A percentile compares a stretch with the other conserved stretches of the same genome.
Conservation (phyloP, 345 rosid species). For the Geranium brycei region DNA sequence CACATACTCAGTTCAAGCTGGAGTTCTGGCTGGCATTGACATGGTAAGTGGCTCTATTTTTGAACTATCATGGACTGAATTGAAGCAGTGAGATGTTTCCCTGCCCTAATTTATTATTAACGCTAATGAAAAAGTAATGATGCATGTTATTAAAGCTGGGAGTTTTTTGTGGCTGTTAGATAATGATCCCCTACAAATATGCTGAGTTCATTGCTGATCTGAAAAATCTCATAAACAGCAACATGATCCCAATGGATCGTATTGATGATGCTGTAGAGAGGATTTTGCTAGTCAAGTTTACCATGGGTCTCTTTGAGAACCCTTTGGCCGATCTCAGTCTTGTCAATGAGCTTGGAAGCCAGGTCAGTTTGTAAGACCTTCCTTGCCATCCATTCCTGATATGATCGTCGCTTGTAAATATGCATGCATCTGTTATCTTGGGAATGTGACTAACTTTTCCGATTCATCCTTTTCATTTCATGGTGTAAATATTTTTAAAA, state of each 20-base stretch:
- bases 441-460: too few species aligned
- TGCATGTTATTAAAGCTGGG: background rate
- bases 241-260: conserved; percentile 52
- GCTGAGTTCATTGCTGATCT: conserved; percentile 67
- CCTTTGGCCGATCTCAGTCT: conserved; percentile 75
- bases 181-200: conserved; percentile 74
- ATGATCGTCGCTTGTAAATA: background rate
- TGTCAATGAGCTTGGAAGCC: conserved; percentile 70
- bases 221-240: conserved; percentile 42
- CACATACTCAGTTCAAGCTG: conserved; percentile 61
- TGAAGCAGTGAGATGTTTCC: background rate
- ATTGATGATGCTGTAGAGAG: conserved; percentile 86
- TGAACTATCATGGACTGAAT: conserved; percentile 1
- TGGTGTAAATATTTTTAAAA: background rate
- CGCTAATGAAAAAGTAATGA: background rate
- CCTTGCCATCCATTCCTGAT: background rate
- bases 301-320: conserved; percentile 84
- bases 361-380: conserved; percentile 26
- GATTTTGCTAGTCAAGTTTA: conserved; percentile 71
- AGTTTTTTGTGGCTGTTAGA: conserved; percentile 28
- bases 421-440: too few species aligned
- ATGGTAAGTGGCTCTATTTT: conserved; percentile 40
- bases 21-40: conserved; percentile 84
- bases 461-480: background rate
- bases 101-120: background rate